These are phyloP conservation scores for Clonostachys byssicola DNA, from an alignment of 2,329 filamentous ascomycete species.

Conservation along the genomic window DNA sequence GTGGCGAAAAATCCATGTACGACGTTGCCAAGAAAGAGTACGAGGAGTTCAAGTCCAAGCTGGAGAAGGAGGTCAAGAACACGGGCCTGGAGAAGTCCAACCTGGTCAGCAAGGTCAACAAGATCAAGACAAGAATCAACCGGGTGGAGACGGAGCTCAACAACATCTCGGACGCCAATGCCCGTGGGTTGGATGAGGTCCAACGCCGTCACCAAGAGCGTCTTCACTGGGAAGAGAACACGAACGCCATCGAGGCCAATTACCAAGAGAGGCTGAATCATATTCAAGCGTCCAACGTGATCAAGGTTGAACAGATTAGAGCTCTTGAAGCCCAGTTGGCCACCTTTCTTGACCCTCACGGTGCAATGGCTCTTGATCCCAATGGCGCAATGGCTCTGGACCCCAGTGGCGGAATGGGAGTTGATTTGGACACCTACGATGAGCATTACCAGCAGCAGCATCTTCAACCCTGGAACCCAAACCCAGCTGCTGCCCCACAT, in stretches of 20 bases:
- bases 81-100: constrained; percentile 61
- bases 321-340: constrained; percentile 21
- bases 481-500: constrained; percentile 24
- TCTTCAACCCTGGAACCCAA: constrained; percentile 25
- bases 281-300: constrained; percentile 23
- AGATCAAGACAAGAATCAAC: constrained; percentile 64
- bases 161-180: constrained; percentile 66
- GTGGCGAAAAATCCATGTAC: constrained; percentile 53
- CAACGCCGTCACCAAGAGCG: constrained; percentile 52
- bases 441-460: constrained; percentile 7
- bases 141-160: constrained; percentile 72
- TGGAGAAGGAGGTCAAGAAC: constrained; percentile 59
- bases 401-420: too few species aligned
- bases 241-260: constrained; percentile 37
- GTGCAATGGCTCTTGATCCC: constrained; percentile 22
- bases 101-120: constrained; percentile 66
- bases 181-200: constrained; percentile 59
- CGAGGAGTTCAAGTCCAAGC: constrained; percentile 53
- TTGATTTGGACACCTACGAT: background rate
- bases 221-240: constrained; percentile 39
- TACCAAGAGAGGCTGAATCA: constrained; percentile 36
- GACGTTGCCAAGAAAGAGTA: constrained; percentile 51
- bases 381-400: background rate
- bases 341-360: constrained; percentile 12
- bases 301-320: constrained; percentile 20